phyloP scores from a whole-genome alignment of 2,329 filamentous ascomycete species.

The Beauveria brongniartii region DNA sequence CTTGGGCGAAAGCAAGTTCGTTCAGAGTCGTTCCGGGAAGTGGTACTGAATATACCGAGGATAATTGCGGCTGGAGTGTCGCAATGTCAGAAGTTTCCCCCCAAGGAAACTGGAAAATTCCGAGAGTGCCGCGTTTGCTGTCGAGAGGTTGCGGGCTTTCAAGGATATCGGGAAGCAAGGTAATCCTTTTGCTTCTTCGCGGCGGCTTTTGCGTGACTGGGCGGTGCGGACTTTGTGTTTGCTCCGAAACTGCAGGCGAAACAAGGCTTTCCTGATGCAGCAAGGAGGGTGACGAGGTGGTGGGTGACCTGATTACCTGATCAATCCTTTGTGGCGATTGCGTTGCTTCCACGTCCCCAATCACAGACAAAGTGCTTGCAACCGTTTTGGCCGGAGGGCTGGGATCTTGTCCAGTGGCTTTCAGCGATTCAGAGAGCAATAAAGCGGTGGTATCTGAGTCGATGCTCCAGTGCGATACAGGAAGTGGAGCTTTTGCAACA shows the following conservation, averaged over 20 bases:
- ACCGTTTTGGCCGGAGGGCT: neutral
- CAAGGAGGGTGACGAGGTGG: neutral
- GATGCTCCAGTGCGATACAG: slow-evolving; percentile 12
- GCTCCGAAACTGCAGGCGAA: neutral
- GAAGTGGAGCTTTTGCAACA: slow-evolving; percentile 4
- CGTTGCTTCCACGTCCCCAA: neutral
- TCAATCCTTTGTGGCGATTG: neutral
- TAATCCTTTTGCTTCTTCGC: slow-evolving; percentile 48
- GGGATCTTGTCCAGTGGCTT: neutral
- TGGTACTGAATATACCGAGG: slow-evolving; percentile 26
- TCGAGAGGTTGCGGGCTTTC: slow-evolving; percentile 53
- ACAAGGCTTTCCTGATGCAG: neutral
- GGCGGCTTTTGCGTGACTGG: slow-evolving; percentile 45
- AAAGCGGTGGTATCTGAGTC: slow-evolving; percentile 2
- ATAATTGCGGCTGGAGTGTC: slow-evolving; percentile 30
- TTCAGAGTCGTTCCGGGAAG: slow-evolving; percentile 44
- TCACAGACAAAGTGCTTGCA: neutral
- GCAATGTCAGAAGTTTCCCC: slow-evolving; percentile 54
- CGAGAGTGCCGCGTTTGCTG: slow-evolving; percentile 50
- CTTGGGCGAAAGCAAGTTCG: neutral
- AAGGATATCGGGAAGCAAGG: slow-evolving; percentile 53
- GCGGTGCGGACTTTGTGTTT: slow-evolving; percentile 23
- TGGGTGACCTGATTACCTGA: neutral
- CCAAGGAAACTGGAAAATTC: slow-evolving; percentile 60
- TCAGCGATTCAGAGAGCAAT: slow-evolving; percentile 15